phyloP scores from a whole-genome alignment of 2,329 filamentous ascomycete species.

The Fusarium nisikadoi region DNA sequence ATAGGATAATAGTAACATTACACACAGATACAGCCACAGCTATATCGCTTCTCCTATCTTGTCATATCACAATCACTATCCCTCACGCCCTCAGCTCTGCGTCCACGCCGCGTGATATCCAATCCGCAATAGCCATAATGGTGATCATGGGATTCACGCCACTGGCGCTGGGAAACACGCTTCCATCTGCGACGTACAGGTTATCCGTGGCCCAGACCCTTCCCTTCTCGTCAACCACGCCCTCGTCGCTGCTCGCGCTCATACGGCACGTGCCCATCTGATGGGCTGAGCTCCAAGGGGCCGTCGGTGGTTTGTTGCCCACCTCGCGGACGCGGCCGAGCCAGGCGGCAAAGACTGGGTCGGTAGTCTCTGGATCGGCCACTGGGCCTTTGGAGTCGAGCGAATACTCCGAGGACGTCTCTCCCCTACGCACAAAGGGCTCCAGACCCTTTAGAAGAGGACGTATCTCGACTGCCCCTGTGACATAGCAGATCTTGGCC shows the following conservation, averaged over 20 bases:
- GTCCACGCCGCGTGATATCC: constrained; percentile 69
- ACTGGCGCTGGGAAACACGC: constrained; percentile 79
- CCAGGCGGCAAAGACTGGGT: constrained; percentile 71
- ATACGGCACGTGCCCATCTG: constrained; percentile 85
- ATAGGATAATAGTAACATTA: constrained; percentile 22
- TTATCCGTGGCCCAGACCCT: constrained; percentile 73
- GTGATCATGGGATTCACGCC: constrained; percentile 88
- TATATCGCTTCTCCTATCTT: constrained; percentile 9
- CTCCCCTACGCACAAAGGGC: constrained; percentile 63
- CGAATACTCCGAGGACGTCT: constrained; percentile 29
- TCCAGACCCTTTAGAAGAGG: constrained; percentile 69
- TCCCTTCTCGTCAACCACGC: constrained; percentile 68
- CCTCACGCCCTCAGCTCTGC: constrained; percentile 52
- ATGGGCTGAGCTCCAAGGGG: constrained; percentile 75
- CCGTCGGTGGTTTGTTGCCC: constrained; percentile 61
- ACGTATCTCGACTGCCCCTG: constrained; percentile 84
- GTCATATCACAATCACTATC: neutral
- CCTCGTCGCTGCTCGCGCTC: constrained; percentile 62
- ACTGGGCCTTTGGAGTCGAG: constrained; percentile 30
- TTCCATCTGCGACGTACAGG: constrained; percentile 78
- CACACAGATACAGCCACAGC: constrained; percentile 10
- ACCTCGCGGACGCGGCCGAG: constrained; percentile 60
- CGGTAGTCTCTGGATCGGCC: constrained; percentile 61
- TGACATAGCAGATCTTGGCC: constrained; percentile 80
- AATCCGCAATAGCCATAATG: constrained; percentile 75